phyloP scores from a whole-genome alignment of 2,329 filamentous ascomycete genomes.

The Colletotrichum truncatum region DNA sequence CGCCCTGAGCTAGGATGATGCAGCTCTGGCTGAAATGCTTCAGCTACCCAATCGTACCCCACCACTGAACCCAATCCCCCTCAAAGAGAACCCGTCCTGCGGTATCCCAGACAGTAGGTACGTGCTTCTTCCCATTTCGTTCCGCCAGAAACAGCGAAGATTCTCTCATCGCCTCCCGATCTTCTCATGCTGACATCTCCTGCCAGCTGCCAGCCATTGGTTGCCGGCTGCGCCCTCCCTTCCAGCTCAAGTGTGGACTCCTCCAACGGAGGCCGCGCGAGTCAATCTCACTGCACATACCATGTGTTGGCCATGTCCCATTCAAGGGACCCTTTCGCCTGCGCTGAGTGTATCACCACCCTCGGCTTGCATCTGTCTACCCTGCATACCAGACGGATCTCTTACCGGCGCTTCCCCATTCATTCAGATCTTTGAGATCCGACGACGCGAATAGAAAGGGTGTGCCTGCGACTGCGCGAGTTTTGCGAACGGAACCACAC shows the following conservation, averaged over 20 bases:
- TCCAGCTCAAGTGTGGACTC: background rate
- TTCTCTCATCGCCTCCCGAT: background rate
- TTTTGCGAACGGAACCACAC: background rate
- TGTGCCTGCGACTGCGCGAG: background rate
- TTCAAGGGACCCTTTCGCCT: slow-evolving; percentile 15
- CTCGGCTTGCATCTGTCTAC: background rate
- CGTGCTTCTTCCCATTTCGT: background rate
- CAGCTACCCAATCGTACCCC: slow-evolving; percentile 13
- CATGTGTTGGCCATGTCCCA: slow-evolving; percentile 20
- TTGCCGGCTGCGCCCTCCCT: background rate
- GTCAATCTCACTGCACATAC: slow-evolving; percentile 18
- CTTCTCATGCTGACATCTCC: background rate
- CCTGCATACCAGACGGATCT: slow-evolving; percentile 2
- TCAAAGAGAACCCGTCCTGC: too few relatives aligned
- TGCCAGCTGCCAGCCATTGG: background rate
- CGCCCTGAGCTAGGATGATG: background rate
- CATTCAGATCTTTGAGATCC: background rate
- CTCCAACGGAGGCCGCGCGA: background rate
- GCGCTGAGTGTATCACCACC: slow-evolving; percentile 12
- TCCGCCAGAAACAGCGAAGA: slow-evolving; percentile 4
- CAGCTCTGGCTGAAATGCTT: background rate
- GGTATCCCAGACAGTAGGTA: background rate
- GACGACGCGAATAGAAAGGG: background rate
- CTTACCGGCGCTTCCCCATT: background rate
- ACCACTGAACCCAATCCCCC: background rate